Conservation (phyloP, 1,139 yeast species). For the Lodderomyces pseudojiufengensis region DNA sequence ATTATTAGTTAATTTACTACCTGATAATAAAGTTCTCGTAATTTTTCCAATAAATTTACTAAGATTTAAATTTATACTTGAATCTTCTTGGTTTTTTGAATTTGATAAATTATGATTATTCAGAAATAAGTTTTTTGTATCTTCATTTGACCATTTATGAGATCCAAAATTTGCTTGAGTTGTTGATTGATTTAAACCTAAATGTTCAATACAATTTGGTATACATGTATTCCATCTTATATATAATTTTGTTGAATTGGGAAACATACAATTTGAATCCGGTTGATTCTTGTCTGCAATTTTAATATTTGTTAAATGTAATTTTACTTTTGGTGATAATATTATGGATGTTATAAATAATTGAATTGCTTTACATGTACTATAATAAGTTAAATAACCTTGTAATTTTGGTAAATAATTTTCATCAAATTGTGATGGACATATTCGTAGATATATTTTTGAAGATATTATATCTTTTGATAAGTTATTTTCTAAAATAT, state of each 20-base stretch:
- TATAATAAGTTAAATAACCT: slow-evolving; percentile 57
- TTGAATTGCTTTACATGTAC: slow-evolving; percentile 53
- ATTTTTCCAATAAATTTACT: slow-evolving; percentile 26
- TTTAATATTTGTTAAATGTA: slow-evolving; percentile 49
- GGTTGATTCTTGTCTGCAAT: slow-evolving; percentile 7
- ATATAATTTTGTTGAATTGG: slow-evolving; percentile 49
- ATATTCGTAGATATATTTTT: slow-evolving; percentile 53
- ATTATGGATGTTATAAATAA: slow-evolving; percentile 52
- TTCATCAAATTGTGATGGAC: slow-evolving; percentile 55
- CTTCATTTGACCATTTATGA: slow-evolving; percentile 39
- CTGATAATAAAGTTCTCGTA: not conserved
- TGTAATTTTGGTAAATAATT: slow-evolving; percentile 56
- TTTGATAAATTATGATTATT: slow-evolving; percentile 14
- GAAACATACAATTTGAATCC: slow-evolving; percentile 32
- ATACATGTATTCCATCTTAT: slow-evolving; percentile 63
- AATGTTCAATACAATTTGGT: slow-evolving; percentile 44
- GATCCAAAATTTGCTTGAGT: slow-evolving; percentile 38
- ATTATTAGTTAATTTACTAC: too few relatives aligned
- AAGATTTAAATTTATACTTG: slow-evolving; percentile 18
- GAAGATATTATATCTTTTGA: slow-evolving; percentile 49
- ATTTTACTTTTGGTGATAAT: slow-evolving; percentile 44
- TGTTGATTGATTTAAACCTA: slow-evolving; percentile 28
- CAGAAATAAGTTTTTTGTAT: slow-evolving; percentile 21
- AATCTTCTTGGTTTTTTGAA: too few relatives aligned
- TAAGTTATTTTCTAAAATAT: slow-evolving; percentile 46